Percentiles rank a stretch among this genome's conserved stretches.
Conservation (phyloP, 1,284 basidiomycete genomes). For the Trichosporon faecale region DNA sequence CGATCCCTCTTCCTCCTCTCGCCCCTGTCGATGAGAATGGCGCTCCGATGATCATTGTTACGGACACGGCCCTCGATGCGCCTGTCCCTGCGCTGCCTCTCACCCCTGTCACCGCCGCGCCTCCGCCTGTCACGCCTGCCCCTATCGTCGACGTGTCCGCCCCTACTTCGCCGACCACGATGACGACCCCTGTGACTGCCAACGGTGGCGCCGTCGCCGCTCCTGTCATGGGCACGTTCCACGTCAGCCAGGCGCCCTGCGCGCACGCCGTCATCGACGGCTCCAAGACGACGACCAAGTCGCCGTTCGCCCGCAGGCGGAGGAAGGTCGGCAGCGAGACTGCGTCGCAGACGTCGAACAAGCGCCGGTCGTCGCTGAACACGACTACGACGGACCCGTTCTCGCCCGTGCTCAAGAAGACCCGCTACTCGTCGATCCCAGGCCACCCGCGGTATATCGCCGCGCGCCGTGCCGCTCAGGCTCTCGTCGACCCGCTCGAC, state of each 20-base stretch:
- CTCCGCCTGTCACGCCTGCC: not conserved
- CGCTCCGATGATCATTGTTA: conserved; percentile 31
- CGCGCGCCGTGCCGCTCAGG: conserved; percentile 33
- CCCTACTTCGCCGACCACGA: conserved; percentile 13
- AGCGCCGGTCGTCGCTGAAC: conserved; percentile 31
- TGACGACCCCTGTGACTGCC: conserved; percentile 16
- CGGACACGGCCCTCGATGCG: conserved; percentile 23
- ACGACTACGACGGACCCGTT: conserved; percentile 28
- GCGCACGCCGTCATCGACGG: conserved; percentile 49
- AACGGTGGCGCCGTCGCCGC: conserved; percentile 14
- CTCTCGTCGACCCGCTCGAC: conserved; percentile 32
- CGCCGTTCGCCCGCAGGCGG: conserved; percentile 45
- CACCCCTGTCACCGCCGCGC: conserved; percentile 19
- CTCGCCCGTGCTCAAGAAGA: conserved; percentile 35
- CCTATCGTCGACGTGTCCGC: conserved; percentile 18
- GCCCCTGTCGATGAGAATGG: conserved; percentile 6
- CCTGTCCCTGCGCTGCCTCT: conserved; percentile 32
- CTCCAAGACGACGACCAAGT: conserved; percentile 43
- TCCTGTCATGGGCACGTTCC: conserved; percentile 45
- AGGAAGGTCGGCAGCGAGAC: conserved; percentile 33
- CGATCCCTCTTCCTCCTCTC: conserved; percentile 1
- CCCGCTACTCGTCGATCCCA: conserved; percentile 48
- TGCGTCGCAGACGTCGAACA: conserved; percentile 25
- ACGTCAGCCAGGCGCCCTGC: conserved; percentile 38
- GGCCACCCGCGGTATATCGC: conserved; percentile 47